Evolutionary conservation across 352 stramenopile genomes (phyloP).

Genomic region (Thalassiosira livingstoniorum): DNA sequence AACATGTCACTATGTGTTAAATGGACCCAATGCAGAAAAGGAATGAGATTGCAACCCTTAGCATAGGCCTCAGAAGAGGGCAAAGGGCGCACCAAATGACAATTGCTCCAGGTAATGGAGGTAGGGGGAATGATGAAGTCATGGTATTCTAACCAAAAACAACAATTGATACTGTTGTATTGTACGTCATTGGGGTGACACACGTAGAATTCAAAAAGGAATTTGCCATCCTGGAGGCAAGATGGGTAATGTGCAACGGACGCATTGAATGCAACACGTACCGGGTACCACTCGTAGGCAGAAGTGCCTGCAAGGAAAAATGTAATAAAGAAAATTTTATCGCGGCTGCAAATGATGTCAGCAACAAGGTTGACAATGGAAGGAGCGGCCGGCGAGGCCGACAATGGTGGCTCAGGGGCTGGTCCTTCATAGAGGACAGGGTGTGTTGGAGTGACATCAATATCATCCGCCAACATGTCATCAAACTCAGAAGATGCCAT

Average conservation of each 20-base stretch:
- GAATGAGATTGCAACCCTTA: too few species aligned
- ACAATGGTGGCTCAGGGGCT: background rate
- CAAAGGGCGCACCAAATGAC: too few species aligned
- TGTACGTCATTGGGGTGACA: background rate
- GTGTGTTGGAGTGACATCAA: background rate
- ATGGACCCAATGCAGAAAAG: too few species aligned
- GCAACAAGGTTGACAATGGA: background rate
- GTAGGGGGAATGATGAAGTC: too few species aligned
- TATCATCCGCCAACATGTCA: background rate
- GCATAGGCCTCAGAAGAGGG: too few species aligned
- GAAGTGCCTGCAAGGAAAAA: background rate
- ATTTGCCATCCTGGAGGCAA: constrained; percentile 29
- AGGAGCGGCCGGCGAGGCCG: background rate
- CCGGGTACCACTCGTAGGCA: constrained; percentile 16
- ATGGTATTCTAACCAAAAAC: constrained; percentile 40
- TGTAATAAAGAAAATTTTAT: constrained; percentile 42
- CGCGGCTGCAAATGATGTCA: constrained; percentile 7
- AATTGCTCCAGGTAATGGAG: too few species aligned
- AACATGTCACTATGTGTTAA: too few species aligned
- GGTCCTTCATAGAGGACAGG: constrained; percentile 12
- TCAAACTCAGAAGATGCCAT: background rate
- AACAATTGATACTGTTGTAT: constrained; percentile 29
- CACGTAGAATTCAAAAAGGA: constrained; percentile 34
- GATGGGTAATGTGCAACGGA: background rate
- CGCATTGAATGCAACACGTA: constrained; percentile 4